These are phyloP conservation scores for Aquilaria sinensis DNA, from an alignment of 345 rosid species.

Conservation along the genomic window DNA sequence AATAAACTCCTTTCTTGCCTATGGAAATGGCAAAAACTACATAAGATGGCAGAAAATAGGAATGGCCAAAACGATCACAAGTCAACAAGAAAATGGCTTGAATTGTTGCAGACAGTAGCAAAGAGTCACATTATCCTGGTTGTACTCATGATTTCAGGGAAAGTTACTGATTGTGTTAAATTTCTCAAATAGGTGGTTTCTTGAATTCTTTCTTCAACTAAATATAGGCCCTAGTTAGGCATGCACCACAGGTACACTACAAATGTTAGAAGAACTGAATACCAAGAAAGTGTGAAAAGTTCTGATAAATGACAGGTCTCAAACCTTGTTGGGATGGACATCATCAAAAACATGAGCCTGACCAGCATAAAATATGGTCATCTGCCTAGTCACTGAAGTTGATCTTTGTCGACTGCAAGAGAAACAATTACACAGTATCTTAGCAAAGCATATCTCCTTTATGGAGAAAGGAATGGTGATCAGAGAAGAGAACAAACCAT, in stretches of 20 bases:
- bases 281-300: not conserved
- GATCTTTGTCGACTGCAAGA: constrained; percentile 49
- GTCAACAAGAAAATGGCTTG: too few species aligned
- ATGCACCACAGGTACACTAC: not conserved
- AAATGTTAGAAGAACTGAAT: not conserved
- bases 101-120: too few species aligned
- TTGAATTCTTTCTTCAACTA: not conserved
- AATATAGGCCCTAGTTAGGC: not conserved
- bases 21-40: too few species aligned
- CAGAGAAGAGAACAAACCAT: constrained; percentile 4
- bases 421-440: not conserved
- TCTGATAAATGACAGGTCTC: constrained; percentile 9
- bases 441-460: not conserved
- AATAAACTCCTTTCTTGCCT: too few species aligned
- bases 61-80: too few species aligned
- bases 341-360: constrained; percentile 99
- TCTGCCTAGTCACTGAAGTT: constrained; percentile 55
- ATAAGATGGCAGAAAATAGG: too few species aligned
- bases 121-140: too few species aligned
- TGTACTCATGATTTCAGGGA: too few species aligned
- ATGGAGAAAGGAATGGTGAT: constrained; percentile 1
- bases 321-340: constrained; percentile 92
- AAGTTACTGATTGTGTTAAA: too few species aligned
- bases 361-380: constrained; percentile 98
- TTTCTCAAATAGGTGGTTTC: too few species aligned